Conservation (phyloP, 805 yeast species). For the Tetrapisispora taiwanensis region DNA sequence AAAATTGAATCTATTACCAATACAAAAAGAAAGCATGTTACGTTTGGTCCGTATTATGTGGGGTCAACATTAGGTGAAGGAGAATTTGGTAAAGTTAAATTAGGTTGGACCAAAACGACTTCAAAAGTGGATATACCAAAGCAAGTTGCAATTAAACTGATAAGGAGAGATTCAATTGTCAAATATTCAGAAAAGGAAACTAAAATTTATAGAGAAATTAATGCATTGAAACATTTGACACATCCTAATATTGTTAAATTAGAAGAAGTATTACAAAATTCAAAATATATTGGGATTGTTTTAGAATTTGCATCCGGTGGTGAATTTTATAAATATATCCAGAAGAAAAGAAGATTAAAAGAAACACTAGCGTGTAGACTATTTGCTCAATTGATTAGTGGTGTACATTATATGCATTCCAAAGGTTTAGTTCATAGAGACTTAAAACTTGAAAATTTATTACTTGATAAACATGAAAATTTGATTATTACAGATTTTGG, state of each 20-base stretch:
- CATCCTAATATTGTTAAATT: conserved; percentile 91
- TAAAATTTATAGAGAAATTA: conserved; percentile 87
- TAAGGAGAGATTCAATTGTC: conserved; percentile 79
- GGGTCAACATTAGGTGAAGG: conserved; percentile 97
- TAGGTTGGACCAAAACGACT: conserved; percentile 73
- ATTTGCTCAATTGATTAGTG: conserved; percentile 88
- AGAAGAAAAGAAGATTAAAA: conserved; percentile 75
- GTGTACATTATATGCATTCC: conserved; percentile 88
- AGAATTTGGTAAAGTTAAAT: conserved; percentile 93
- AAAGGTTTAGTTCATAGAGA: conserved; percentile 89
- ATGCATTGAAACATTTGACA: conserved; percentile 71
- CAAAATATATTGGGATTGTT: conserved; percentile 91
- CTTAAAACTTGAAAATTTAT: conserved; percentile 76
- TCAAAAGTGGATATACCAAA: conserved; percentile 35
- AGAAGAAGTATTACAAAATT: conserved; percentile 88
- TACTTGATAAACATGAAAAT: conserved; percentile 79
- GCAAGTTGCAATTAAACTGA: conserved; percentile 89
- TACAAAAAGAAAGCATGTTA: conserved; percentile 45
- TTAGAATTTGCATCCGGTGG: conserved; percentile 97
- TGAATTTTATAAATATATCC: conserved; percentile 86
- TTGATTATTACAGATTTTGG: conserved; percentile 87
- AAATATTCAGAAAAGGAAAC: conserved; percentile 77
- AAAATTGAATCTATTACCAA: too few relatives aligned
- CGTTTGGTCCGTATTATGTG: conserved; percentile 82
- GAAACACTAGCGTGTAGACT: conserved; percentile 78